These are phyloP conservation scores for Mycena leptocephala DNA, from an alignment of 768 basidiomycete species.

Conservation along the genomic window DNA sequence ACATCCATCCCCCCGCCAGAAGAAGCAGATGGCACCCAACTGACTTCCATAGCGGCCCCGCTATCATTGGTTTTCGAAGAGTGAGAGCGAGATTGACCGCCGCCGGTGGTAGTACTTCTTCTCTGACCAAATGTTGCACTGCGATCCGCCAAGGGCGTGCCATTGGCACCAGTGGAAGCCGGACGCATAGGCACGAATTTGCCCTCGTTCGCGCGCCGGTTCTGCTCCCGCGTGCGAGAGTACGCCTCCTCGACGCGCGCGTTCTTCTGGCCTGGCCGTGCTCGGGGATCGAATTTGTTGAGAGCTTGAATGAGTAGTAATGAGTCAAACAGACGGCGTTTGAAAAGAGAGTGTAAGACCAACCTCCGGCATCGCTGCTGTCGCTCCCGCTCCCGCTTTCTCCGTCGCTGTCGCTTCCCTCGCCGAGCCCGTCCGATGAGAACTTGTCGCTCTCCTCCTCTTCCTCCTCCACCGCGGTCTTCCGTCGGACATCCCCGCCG, in stretches of 20 bases:
- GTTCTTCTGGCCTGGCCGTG: constrained; percentile 66
- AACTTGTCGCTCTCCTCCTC: constrained; percentile 88
- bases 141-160: constrained; percentile 55
- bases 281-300: constrained; percentile 66
- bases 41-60: constrained; percentile 81
- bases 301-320: constrained; percentile 57
- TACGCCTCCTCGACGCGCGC: constrained; percentile 63
- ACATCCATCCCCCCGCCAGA: constrained; percentile 39
- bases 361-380: constrained; percentile 75
- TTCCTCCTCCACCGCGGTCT: constrained; percentile 91
- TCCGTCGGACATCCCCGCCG: constrained; percentile 56
- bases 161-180: constrained; percentile 44
- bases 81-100: constrained; percentile 37
- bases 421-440: constrained; percentile 72
- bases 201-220: constrained; percentile 64
- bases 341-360: constrained; percentile 28
- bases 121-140: constrained; percentile 82
- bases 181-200: constrained; percentile 80
- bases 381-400: constrained; percentile 56
- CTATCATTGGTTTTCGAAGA: constrained; percentile 36
- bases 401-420: constrained; percentile 58
- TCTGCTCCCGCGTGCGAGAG: constrained; percentile 57
- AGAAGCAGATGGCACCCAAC: constrained; percentile 78
- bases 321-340: not conserved
- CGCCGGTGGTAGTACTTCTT: constrained; percentile 52